phyloP scores from a whole-genome alignment of 306 rosid genomes.

The Cicer pinnatifidum region DNA sequence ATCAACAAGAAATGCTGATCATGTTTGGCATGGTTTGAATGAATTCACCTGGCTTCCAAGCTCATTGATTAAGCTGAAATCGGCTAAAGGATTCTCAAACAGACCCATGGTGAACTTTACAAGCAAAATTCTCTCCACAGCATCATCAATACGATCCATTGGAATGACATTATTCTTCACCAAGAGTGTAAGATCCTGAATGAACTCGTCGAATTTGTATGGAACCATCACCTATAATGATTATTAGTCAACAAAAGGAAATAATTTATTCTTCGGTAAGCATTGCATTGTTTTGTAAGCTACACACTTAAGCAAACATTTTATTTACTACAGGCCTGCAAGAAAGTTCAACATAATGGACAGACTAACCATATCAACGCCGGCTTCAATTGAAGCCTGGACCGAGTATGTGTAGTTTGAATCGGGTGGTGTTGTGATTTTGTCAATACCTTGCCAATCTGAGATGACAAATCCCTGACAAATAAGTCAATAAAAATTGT shows the following conservation, averaged over 20 bases:
- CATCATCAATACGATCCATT: conserved; percentile 90
- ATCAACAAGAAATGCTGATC: conserved; percentile 14
- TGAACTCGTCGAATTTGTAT: conserved; percentile 65
- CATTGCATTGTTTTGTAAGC: conserved; percentile 36
- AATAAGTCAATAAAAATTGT: conserved; percentile 40
- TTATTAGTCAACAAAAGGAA: conserved; percentile 41
- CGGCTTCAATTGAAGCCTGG: conserved; percentile 81
- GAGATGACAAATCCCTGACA: conserved; percentile 97
- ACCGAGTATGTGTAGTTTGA: conserved; percentile 85
- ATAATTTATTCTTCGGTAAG: conserved; percentile 12
- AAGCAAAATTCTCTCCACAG: conserved; percentile 79
- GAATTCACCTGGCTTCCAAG: conserved; percentile 89
- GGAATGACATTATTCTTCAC: conserved; percentile 78
- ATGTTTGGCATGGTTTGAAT: conserved; percentile 32
- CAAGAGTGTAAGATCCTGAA: conserved; percentile 67
- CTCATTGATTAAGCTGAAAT: conserved; percentile 81
- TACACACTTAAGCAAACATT: not conserved
- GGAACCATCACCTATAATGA: conserved; percentile 87
- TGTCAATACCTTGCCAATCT: conserved; percentile 96
- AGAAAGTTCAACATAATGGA: conserved; percentile 38
- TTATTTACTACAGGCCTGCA: conserved; percentile 19
- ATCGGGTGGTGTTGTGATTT: conserved; percentile 74
- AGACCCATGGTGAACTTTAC: conserved; percentile 94
- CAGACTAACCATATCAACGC: conserved; percentile 88
- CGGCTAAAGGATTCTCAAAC: conserved; percentile 87